phyloP scores from a whole-genome alignment of 192 early-diverging fungal species.

The Coemansia sp. region DNA sequence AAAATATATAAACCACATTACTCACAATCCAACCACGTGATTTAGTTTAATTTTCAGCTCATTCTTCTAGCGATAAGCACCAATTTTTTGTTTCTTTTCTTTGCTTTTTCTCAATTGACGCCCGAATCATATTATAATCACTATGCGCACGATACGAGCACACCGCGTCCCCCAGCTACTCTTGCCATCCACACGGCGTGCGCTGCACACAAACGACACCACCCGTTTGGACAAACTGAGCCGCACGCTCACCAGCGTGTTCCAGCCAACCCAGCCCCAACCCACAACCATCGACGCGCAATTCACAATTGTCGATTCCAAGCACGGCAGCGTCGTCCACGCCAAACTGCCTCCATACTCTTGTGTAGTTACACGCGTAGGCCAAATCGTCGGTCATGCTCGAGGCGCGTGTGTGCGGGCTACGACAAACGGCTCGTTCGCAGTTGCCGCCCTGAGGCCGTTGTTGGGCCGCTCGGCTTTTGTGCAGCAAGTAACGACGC shows the following conservation, averaged over 20 bases:
- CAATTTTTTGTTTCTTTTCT: too few relatives aligned
- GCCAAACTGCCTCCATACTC: constrained; percentile 46
- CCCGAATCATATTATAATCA: too few relatives aligned
- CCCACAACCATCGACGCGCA: constrained; percentile 37
- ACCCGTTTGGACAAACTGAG: constrained; percentile 2
- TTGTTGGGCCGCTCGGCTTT: constrained; percentile 37
- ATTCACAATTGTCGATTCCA: constrained; percentile 28
- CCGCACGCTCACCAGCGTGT: constrained; percentile 14
- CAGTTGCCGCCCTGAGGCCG: constrained; percentile 28
- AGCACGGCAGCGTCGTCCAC: constrained; percentile 20
- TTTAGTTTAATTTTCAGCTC: too few relatives aligned
- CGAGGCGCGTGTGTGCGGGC: constrained; percentile 14
- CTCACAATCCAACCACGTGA: too few relatives aligned
- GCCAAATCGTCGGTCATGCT: constrained; percentile 28
- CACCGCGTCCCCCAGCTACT: too few relatives aligned
- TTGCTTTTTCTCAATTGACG: too few relatives aligned
- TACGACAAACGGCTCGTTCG: constrained; percentile 11
- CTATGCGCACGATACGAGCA: too few relatives aligned
- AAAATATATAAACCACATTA: too few relatives aligned
- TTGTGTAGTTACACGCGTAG: constrained; percentile 29
- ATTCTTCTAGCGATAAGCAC: too few relatives aligned
- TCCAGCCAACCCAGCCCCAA: background rate
- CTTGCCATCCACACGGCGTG: too few relatives aligned
- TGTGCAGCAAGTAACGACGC: constrained; percentile 55
- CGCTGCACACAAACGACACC: too few relatives aligned